Conservation (phyloP, 345 rosid species). For the Hypericum androsaemum region DNA sequence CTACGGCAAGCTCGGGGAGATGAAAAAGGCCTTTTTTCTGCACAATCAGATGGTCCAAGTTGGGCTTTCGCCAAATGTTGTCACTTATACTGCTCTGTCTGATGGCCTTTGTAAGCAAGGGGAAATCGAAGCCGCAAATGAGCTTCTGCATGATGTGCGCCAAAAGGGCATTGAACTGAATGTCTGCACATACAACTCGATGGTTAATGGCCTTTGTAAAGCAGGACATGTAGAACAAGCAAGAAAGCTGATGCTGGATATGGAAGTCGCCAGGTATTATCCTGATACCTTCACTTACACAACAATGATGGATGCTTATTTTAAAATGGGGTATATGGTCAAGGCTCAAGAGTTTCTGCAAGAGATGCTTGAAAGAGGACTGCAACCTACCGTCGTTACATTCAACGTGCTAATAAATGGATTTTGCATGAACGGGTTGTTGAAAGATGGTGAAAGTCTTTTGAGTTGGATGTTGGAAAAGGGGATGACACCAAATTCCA, state of each 20-base stretch:
- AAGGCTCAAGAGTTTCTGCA: slow-evolving; percentile 57
- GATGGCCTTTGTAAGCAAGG: slow-evolving; percentile 86
- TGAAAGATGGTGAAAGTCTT: slow-evolving; percentile 68
- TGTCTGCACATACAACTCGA: slow-evolving; percentile 58
- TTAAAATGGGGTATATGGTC: slow-evolving; percentile 59
- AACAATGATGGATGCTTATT: slow-evolving; percentile 73
- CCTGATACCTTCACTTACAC: slow-evolving; percentile 73
- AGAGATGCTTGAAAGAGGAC: slow-evolving; percentile 68
- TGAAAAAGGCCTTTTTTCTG: slow-evolving; percentile 57
- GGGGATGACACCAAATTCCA: slow-evolving; percentile 66
- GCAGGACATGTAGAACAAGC: slow-evolving; percentile 57
- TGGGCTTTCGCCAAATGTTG: slow-evolving; percentile 61
- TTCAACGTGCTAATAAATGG: slow-evolving; percentile 90
- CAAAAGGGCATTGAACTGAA: slow-evolving; percentile 67
- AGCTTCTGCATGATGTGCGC: slow-evolving; percentile 81
- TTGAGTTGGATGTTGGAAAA: slow-evolving; percentile 78
- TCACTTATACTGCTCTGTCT: slow-evolving; percentile 71
- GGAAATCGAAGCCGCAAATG: slow-evolving; percentile 74
- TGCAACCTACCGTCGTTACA: slow-evolving; percentile 65
- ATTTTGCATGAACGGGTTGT: slow-evolving; percentile 71
- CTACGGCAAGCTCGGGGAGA: slow-evolving; percentile 63
- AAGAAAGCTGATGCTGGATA: slow-evolving; percentile 61
- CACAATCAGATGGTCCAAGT: slow-evolving; percentile 75
- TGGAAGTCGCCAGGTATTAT: slow-evolving; percentile 44
- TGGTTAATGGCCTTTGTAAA: slow-evolving; percentile 80